A percentile compares a stretch with the other conserved stretches of the same genome.
Evolutionary conservation across 805 yeast species (phyloP).

Genomic region (Cyberlindnera amylophila): DNA sequence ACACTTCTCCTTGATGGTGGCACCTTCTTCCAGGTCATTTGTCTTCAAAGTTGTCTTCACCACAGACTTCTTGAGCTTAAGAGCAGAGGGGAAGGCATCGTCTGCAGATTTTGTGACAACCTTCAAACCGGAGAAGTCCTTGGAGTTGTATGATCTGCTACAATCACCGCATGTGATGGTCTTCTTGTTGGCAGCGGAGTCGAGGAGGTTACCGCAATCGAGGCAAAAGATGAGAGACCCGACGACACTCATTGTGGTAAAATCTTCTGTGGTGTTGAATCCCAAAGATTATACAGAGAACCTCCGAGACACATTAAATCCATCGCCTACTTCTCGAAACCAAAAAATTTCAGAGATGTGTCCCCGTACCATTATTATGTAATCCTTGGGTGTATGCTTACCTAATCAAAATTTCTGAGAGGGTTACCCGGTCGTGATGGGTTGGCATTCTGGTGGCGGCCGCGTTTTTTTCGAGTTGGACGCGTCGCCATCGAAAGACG

Average conservation of each 20-base stretch:
- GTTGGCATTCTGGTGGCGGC: background rate
- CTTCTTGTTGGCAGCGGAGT: constrained; percentile 46
- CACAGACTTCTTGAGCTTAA: constrained; percentile 77
- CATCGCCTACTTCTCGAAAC: too few relatives aligned
- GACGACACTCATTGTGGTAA: constrained; percentile 73
- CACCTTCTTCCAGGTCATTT: constrained; percentile 88
- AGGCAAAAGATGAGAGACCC: constrained; percentile 93
- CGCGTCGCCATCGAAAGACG: constrained; percentile 10
- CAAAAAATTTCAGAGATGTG: too few relatives aligned
- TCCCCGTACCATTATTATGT: too few relatives aligned
- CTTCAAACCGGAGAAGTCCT: constrained; percentile 67
- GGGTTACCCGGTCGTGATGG: too few relatives aligned
- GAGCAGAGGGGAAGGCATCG: constrained; percentile 88
- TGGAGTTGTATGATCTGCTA: constrained; percentile 37
- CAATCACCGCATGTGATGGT: constrained; percentile 57
- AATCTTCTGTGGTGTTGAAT: too few relatives aligned
- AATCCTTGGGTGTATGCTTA: too few relatives aligned
- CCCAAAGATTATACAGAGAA: background rate
- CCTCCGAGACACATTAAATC: too few relatives aligned
- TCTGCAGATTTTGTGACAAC: constrained; percentile 87
- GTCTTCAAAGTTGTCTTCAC: constrained; percentile 81
- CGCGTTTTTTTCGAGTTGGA: constrained; percentile 3
- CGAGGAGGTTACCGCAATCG: constrained; percentile 88
- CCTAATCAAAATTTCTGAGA: too few relatives aligned
- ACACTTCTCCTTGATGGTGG: constrained; percentile 94